phyloP scores from a whole-genome alignment of 257 asterid genomes.

The Solanum chmielewskii region DNA sequence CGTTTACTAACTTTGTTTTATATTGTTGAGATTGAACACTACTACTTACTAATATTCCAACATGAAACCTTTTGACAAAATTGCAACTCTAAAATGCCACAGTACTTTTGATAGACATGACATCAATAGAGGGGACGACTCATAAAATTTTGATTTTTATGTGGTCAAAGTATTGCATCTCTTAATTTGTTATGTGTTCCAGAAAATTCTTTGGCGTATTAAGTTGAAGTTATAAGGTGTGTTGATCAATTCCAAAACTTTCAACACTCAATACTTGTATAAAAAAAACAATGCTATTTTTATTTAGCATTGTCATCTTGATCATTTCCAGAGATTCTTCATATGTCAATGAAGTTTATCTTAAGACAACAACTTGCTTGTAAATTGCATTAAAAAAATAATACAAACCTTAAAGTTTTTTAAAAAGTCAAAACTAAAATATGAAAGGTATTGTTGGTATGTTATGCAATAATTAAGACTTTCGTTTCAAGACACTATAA shows the following conservation, averaged over 20 bases:
- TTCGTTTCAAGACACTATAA: neutral
- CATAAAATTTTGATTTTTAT: neutral
- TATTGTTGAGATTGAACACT: neutral
- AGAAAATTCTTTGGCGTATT: neutral
- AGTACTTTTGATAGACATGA: neutral
- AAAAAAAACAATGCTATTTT: neutral
- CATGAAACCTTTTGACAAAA: neutral
- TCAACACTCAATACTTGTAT: neutral
- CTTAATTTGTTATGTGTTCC: neutral
- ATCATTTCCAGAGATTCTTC: neutral
- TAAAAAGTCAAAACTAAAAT: neutral
- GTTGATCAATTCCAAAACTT: neutral
- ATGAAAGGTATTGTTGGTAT: neutral
- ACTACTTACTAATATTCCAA: neutral
- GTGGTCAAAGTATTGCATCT: neutral
- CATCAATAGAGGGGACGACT: neutral
- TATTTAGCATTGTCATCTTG: neutral
- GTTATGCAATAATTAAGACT: neutral
- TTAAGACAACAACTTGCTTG: neutral
- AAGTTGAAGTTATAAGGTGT: neutral
- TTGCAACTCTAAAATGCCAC: neutral
- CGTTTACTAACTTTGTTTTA: neutral
- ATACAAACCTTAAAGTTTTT: neutral
- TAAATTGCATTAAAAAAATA: neutral
- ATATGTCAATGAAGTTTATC: neutral